A percentile compares a stretch with the other conserved stretches of the same genome.
Conservation (phyloP, 1,284 basidiomycete genomes). For the Porogramme epimiltina region DNA sequence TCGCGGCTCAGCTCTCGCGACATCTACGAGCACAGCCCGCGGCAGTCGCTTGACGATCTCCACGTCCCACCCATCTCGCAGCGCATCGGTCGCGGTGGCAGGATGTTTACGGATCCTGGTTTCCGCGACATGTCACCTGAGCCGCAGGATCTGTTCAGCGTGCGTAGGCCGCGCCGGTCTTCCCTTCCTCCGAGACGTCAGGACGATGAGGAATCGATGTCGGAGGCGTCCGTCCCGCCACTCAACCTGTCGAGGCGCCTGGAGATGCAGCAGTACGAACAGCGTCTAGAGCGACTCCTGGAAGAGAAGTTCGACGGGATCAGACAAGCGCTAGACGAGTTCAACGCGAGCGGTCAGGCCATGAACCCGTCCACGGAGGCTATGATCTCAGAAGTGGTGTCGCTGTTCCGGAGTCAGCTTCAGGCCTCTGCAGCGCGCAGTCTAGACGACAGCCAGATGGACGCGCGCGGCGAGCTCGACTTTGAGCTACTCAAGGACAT, state of each 20-base stretch:
- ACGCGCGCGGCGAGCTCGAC: constrained; percentile 76
- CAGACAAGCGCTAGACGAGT: constrained; percentile 25
- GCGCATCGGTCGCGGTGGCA: constrained; percentile 47
- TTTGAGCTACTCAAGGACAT: constrained; percentile 73
- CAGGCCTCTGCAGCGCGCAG: constrained; percentile 59
- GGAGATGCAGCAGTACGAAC: constrained; percentile 60
- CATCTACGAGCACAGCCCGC: constrained; percentile 59
- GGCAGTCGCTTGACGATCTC: constrained; percentile 74
- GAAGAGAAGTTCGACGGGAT: constrained; percentile 69
- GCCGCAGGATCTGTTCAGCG: constrained; percentile 51
- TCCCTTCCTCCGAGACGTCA: constrained; percentile 60
- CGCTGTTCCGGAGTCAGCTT: constrained; percentile 66
- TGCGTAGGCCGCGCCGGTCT: constrained; percentile 49
- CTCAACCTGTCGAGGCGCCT: constrained; percentile 56
- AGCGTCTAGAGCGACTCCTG: constrained; percentile 57
- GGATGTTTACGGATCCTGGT: constrained; percentile 59
- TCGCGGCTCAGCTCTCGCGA: constrained; percentile 73
- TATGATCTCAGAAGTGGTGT: constrained; percentile 65
- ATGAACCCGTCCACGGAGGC: constrained; percentile 52
- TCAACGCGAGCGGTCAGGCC: constrained; percentile 20
- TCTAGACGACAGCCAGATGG: constrained; percentile 65
- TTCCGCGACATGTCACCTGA: constrained; percentile 33
- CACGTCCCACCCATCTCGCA: constrained; percentile 68
- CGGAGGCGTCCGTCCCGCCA: constrained; percentile 46
- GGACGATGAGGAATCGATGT: constrained; percentile 34